A percentile compares a stretch with the other conserved stretches of the same genome.
phyloP scores from a whole-genome alignment of 306 rosid genomes.

The Ochetophila trinervis region DNA sequence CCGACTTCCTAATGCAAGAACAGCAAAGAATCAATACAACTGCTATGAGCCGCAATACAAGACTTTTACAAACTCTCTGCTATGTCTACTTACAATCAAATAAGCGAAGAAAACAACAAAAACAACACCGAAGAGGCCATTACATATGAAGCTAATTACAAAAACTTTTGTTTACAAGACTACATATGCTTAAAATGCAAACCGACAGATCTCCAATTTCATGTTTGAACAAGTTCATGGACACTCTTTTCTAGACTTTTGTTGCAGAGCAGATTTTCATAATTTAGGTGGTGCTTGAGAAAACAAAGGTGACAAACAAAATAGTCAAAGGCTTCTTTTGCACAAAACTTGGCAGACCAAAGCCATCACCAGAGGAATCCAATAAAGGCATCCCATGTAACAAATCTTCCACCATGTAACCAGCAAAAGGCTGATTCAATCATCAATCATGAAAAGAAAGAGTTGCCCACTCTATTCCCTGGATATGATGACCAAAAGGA shows the following conservation, averaged over 20 bases:
- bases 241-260: slow-evolving; percentile 20
- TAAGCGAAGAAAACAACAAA: not conserved
- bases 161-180: slow-evolving; percentile 11
- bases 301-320: slow-evolving; percentile 17
- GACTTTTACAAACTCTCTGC: slow-evolving; percentile 21
- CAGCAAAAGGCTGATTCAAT: slow-evolving; percentile 40
- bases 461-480: slow-evolving; percentile 38
- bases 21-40: slow-evolving; percentile 1
- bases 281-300: slow-evolving; percentile 15
- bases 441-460: slow-evolving; percentile 30
- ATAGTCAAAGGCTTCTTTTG: slow-evolving; percentile 16
- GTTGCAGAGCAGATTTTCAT: slow-evolving; percentile 17
- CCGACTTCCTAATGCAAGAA: slow-evolving; percentile 17
- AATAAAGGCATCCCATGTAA: slow-evolving; percentile 32
- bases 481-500: slow-evolving; percentile 36
- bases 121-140: slow-evolving; percentile 11
- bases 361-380: slow-evolving; percentile 26
- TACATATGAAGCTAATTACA: slow-evolving; percentile 31
- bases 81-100: slow-evolving; percentile 8
- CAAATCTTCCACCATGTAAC: slow-evolving; percentile 32
- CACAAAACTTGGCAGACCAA: slow-evolving; percentile 23
- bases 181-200: slow-evolving; percentile 15
- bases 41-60: slow-evolving; percentile 3
- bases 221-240: not conserved
- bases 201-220: slow-evolving; percentile 6